A percentile compares a stretch with the other conserved stretches of the same genome.
Evolutionary conservation across 2,329 filamentous ascomycete species (phyloP).

Genomic region (Cryphonectria carpinicola): DNA sequence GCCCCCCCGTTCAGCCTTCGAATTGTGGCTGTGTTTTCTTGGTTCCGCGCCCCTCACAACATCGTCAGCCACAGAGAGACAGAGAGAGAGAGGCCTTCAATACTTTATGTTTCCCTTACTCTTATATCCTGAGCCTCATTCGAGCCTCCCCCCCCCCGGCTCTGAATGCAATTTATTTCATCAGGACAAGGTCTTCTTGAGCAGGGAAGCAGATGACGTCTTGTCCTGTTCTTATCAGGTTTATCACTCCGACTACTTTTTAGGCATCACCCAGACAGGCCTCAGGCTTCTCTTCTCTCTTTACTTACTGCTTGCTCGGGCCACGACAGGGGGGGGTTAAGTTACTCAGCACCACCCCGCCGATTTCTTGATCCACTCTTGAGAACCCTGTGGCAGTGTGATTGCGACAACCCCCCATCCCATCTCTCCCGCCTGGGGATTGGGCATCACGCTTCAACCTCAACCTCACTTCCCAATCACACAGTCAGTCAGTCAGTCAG

Average conservation of each 20-base stretch:
- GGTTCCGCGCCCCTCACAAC: neutral
- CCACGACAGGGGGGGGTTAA: neutral
- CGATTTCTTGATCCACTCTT: slow-evolving; percentile 4
- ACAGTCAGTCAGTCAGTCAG: no score
- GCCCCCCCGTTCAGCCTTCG: slow-evolving; percentile 9
- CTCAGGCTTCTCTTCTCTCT: neutral
- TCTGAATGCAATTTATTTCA: neutral
- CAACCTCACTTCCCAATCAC: neutral
- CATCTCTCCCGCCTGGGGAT: neutral
- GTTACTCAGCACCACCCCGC: slow-evolving; percentile 2
- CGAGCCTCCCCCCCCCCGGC: no score
- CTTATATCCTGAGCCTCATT: neutral
- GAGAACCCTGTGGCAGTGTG: neutral
- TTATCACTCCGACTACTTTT: neutral
- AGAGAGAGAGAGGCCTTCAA: neutral
- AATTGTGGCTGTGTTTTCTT: slow-evolving; percentile 21
- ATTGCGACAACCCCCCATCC: neutral
- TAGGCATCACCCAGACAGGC: neutral
- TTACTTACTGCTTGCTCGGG: neutral
- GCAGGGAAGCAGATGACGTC: neutral
- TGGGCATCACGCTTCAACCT: neutral
- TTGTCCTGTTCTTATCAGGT: neutral
- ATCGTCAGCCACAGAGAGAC: neutral
- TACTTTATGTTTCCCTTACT: neutral
- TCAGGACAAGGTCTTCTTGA: neutral